Conservation (phyloP, 345 rosid genomes). For the Barbarea vulgaris region DNA sequence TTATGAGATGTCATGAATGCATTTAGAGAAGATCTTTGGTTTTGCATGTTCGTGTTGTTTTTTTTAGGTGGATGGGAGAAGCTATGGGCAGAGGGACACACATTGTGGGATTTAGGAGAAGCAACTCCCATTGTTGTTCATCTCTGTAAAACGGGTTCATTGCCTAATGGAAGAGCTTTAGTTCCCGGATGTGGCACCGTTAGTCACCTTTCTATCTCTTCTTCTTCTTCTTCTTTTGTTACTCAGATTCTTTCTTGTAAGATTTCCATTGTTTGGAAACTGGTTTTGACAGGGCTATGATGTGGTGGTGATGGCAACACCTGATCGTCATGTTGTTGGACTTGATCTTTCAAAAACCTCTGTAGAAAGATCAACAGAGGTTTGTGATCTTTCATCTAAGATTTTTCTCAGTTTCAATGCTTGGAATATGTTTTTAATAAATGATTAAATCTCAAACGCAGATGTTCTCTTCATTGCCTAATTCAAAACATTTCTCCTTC, state of each 20-base stretch:
- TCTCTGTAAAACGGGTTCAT: conserved; percentile 54
- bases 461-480: conserved; percentile 61
- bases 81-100: conserved; percentile 64
- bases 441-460: conserved; percentile 31
- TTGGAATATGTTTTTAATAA: background rate
- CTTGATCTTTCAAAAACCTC: conserved; percentile 34
- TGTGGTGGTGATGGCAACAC: conserved; percentile 38
- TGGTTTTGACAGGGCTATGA: conserved; percentile 35
- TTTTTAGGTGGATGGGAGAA: conserved; percentile 71
- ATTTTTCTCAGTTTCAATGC: background rate
- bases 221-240: background rate
- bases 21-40: conserved; percentile 6
- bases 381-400: background rate
- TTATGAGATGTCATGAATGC: background rate
- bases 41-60: background rate
- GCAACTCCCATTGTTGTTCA: conserved; percentile 63
- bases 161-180: conserved; percentile 75
- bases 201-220: conserved; percentile 33
- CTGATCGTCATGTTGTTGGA: conserved; percentile 41
- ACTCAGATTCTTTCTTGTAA: background rate
- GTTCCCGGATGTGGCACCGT: conserved; percentile 83
- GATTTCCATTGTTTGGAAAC: background rate
- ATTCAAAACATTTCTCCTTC: conserved; percentile 56
- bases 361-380: conserved; percentile 34
- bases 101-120: conserved; percentile 76